Base-by-base conservation (phyloP, 1,139 yeast species). In the Yamadazyma oceani region DNA sequence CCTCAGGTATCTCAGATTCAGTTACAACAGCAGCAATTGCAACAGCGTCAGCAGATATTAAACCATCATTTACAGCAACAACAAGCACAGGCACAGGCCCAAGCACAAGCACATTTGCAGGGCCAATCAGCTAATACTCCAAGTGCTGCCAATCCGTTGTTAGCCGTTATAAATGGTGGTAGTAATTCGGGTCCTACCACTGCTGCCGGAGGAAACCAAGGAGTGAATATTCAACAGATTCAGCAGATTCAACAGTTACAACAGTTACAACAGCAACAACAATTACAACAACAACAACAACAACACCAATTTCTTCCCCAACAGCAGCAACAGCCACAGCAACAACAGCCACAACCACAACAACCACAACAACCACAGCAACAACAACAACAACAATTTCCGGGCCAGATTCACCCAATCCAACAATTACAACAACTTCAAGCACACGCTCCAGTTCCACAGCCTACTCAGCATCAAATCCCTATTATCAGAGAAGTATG, bases 401-500 rank as follows among this genome's bases (percentile, higher is more conserved):
- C 30, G 4, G 13, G 13, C 33, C 38, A 31, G 26, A 19, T 32
- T 4, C 43, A 36, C 26, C 41, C 39, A 15, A 34, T 42, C 14
- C 51, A 47, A 32, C 53, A 44, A 19, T 46, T 40, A 22, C 45
- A 40, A 23, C 55, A 47, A 32, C 52, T 27, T 13, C 37, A 36
- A 17, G 37, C 31, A 10, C 38, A 36, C 26, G 33, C 35, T 19
- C 37, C 35, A 14, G 35, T 35, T 17, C 44, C 35, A 3, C 55
- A 45, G 28, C 45, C 36, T 14, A 40, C 44, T 22, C 60, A 50
- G 30, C 57, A 49, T 22, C 66, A 54, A 32, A 50, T 57, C 7
- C 78, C 80, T 3, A 60, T 69, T 36, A 70, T 77, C 37, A 69
- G 75, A 48, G 81, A 90, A 50, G 97, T 92, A 12, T 92, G 97